Conservation (phyloP, 1,284 basidiomycete genomes). For the Cryptococcus sp. region DNA sequence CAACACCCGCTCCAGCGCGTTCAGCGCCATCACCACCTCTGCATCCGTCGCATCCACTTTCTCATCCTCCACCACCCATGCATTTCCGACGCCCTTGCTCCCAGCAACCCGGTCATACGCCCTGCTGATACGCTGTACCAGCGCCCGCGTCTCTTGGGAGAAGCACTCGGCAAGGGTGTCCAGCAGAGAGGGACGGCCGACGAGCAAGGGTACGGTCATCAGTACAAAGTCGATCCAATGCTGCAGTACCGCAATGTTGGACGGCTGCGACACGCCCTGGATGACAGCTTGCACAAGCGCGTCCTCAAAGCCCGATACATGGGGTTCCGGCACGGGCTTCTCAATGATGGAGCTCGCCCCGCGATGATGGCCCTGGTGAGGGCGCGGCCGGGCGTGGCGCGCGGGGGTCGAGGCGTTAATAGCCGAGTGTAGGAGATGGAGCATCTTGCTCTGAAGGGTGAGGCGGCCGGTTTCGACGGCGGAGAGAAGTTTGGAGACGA, state of each 20-base stretch:
- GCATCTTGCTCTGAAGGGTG: conserved; percentile 85
- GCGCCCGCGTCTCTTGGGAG: conserved; percentile 65
- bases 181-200: conserved; percentile 64
- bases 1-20: conserved; percentile 74
- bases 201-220: conserved; percentile 80
- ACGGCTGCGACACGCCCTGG: conserved; percentile 67
- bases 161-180: conserved; percentile 76
- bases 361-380: conserved; percentile 5
- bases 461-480: conserved; percentile 66
- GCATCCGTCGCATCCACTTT: conserved; percentile 62
- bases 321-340: conserved; percentile 1
- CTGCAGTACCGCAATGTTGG: conserved; percentile 76
- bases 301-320: conserved; percentile 29
- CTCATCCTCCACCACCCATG: conserved; percentile 48
- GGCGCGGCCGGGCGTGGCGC: not conserved
- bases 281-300: conserved; percentile 71
- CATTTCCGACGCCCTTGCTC: conserved; percentile 1
- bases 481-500: conserved; percentile 72
- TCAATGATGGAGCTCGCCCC: conserved; percentile 18
- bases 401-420: conserved; percentile 58
- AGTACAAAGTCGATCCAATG: conserved; percentile 97
- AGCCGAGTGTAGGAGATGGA: conserved; percentile 83
- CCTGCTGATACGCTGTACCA: conserved; percentile 49
- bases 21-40: conserved; percentile 77
- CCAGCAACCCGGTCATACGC: conserved; percentile 28